phyloP scores from a whole-genome alignment of 2,329 filamentous ascomycete genomes.

The Emergomyces orientalis region DNA sequence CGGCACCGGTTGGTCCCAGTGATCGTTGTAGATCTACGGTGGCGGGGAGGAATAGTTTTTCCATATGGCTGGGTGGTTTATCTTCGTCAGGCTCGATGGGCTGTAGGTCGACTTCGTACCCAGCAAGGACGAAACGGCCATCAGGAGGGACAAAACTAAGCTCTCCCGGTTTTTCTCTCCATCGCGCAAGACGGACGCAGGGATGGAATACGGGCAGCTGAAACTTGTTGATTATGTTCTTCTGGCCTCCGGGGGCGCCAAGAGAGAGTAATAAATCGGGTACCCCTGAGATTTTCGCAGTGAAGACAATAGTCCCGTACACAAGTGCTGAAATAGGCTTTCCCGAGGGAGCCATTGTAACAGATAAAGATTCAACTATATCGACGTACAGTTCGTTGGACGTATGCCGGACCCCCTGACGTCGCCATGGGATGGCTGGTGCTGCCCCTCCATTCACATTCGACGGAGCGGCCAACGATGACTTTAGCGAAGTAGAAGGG shows the following conservation, averaged over 20 bases:
- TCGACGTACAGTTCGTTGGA: conserved; percentile 97
- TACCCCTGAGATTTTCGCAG: conserved; percentile 85
- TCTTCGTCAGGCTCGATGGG: conserved; percentile 56
- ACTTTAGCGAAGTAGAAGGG: conserved; percentile 32
- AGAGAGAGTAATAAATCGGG: conserved; percentile 80
- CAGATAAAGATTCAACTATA: conserved; percentile 77
- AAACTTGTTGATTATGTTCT: conserved; percentile 63
- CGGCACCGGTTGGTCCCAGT: conserved; percentile 63
- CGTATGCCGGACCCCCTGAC: conserved; percentile 86
- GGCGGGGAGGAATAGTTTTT: conserved; percentile 70
- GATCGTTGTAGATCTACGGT: conserved; percentile 72
- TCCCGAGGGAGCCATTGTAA: conserved; percentile 84
- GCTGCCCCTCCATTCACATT: conserved; percentile 27
- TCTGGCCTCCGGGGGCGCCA: conserved; percentile 69
- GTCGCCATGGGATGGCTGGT: conserved; percentile 71
- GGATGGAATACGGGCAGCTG: conserved; percentile 92
- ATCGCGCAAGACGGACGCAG: conserved; percentile 80
- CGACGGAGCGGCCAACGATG: conserved; percentile 27
- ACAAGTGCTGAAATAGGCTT: conserved; percentile 77
- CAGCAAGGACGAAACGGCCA: conserved; percentile 83
- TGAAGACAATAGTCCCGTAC: conserved; percentile 89
- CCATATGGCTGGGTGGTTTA: conserved; percentile 44
- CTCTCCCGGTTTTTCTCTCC: conserved; percentile 80
- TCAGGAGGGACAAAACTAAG: conserved; percentile 95
- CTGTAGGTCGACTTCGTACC: conserved; percentile 86